Conservation (phyloP, 371 early-diverging fungal genomes). For the Mortierella sp. region DNA sequence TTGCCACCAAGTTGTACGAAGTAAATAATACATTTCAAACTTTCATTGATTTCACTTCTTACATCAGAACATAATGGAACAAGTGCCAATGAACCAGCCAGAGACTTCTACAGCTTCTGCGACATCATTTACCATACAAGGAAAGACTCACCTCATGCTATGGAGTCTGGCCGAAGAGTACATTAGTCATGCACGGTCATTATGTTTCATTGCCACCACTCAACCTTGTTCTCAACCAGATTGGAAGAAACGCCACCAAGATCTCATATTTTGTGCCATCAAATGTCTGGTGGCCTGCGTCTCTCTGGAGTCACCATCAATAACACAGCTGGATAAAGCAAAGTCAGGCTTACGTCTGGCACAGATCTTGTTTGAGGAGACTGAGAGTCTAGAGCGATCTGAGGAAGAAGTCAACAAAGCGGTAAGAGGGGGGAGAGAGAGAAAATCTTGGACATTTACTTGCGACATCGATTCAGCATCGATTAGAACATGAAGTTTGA, state of each 20-base stretch:
- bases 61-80: constrained; percentile 8
- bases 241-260: constrained; percentile 38
- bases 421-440: constrained; percentile 26
- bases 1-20: neutral
- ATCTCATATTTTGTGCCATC: constrained; percentile 37
- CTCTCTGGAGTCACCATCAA: constrained; percentile 27
- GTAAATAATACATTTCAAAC: neutral
- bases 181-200: constrained; percentile 37
- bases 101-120: neutral
- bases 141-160: constrained; percentile 38
- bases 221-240: constrained; percentile 40
- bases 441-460: neutral
- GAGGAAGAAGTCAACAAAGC: constrained; percentile 51
- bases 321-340: constrained; percentile 55
- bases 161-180: constrained; percentile 53
- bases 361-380: constrained; percentile 51
- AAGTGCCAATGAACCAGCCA: constrained; percentile 8
- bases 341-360: constrained; percentile 46
- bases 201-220: constrained; percentile 43
- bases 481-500: neutral
- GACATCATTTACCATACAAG: constrained; percentile 22
- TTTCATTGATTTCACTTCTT: neutral
- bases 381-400: constrained; percentile 33
- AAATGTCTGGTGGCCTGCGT: constrained; percentile 43
- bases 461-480: neutral